Evolutionary conservation across 2,329 filamentous ascomycete species (phyloP).

Genomic region (Daldinia eschscholtzii): DNA sequence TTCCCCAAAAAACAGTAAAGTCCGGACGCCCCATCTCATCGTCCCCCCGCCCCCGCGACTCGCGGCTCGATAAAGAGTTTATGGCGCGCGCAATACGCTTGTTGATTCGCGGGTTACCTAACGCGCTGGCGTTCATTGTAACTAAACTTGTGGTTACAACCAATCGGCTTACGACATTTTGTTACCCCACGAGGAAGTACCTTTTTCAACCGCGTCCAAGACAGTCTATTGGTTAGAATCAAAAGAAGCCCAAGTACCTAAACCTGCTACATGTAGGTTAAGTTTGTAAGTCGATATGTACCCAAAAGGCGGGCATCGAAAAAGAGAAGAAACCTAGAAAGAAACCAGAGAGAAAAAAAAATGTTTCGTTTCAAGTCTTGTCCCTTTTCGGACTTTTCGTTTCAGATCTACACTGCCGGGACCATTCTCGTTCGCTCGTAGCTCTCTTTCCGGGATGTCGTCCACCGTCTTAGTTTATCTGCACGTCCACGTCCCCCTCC

Average conservation of each 20-base stretch:
- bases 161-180: conserved; percentile 31
- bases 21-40: not conserved
- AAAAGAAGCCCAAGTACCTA: not conserved
- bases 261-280: too few species aligned
- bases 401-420: conserved; percentile 46
- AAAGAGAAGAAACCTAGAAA: conserved; percentile 4
- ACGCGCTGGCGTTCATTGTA: conserved; percentile 16
- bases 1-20: not conserved
- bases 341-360: not conserved
- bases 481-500: not conserved
- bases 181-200: conserved; percentile 26
- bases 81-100: conserved; percentile 11
- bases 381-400: conserved; percentile 38
- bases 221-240: conserved; percentile 26
- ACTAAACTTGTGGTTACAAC: conserved; percentile 4
- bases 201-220: conserved; percentile 29
- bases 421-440: conserved; percentile 33
- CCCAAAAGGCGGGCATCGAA: not conserved
- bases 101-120: conserved; percentile 32
- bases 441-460: conserved; percentile 6
- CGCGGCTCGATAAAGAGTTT: conserved; percentile 10
- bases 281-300: not conserved
- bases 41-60: conserved; percentile 21
- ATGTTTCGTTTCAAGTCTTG: conserved; percentile 47
- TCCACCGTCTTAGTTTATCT: conserved; percentile 22